Conservation (phyloP, 1,139 yeast genomes). For the Debaryomycetaceae sp. region DNA sequence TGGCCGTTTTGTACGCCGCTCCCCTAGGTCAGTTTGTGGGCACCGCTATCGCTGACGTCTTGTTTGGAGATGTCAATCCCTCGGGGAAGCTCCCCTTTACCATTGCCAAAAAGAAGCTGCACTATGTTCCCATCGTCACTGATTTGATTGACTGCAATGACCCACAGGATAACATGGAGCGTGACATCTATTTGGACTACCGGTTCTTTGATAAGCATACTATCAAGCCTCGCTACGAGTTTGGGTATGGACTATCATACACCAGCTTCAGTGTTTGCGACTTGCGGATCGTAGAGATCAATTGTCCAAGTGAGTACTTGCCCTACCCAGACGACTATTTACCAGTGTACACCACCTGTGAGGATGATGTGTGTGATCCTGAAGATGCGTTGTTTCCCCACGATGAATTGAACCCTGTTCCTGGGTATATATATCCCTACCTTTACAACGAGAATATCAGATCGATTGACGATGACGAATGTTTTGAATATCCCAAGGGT, state of each 20-base stretch:
- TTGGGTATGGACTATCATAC: slow-evolving; percentile 60
- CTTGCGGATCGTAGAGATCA: slow-evolving; percentile 36
- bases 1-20: slow-evolving; percentile 51
- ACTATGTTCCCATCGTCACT: slow-evolving; percentile 48
- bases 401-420: slow-evolving; percentile 48
- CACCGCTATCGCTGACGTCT: slow-evolving; percentile 36
- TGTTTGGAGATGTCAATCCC: slow-evolving; percentile 58
- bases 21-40: slow-evolving; percentile 57
- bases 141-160: slow-evolving; percentile 32
- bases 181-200: slow-evolving; percentile 52
- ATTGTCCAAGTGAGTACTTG: slow-evolving; percentile 43
- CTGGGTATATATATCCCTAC: slow-evolving; percentile 51
- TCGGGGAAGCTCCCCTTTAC: slow-evolving; percentile 64
- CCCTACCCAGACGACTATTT: slow-evolving; percentile 48
- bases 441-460: slow-evolving; percentile 43
- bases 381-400: slow-evolving; percentile 55
- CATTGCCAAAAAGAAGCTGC: slow-evolving; percentile 51
- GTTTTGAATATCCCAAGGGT: slow-evolving; percentile 50
- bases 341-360: slow-evolving; percentile 34
- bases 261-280: slow-evolving; percentile 42
- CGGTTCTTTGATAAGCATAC: slow-evolving; percentile 52
- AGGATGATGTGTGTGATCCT: slow-evolving; percentile 51
- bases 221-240: slow-evolving; percentile 55
- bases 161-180: slow-evolving; percentile 48
- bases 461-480: slow-evolving; percentile 33